Conservation (phyloP, 306 rosid species). For the Rosa multiflora region DNA sequence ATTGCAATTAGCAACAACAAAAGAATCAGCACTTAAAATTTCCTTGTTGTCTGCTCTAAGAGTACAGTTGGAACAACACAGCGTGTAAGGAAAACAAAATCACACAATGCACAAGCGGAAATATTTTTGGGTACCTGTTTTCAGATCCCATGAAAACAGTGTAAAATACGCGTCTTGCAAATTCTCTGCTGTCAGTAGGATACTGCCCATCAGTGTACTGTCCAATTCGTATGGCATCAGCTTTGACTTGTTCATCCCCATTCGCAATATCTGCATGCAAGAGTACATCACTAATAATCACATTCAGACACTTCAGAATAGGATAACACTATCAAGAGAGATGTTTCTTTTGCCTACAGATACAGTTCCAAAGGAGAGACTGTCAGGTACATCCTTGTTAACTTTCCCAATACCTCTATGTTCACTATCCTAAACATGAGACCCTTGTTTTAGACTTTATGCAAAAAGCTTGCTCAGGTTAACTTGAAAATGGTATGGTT, state of each 20-base stretch:
- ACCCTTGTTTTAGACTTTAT: background rate
- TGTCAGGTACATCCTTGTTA: background rate
- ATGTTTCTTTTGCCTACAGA: background rate
- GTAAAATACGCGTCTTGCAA: constrained; percentile 82
- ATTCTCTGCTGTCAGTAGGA: constrained; percentile 90
- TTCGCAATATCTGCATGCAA: constrained; percentile 69
- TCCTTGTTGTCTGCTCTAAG: background rate
- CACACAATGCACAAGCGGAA: background rate
- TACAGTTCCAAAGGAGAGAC: background rate
- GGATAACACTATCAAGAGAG: background rate
- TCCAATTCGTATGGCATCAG: constrained; percentile 88
- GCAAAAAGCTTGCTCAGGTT: background rate
- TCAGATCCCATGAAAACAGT: constrained; percentile 96
- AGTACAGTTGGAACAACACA: background rate
- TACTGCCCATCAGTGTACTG: constrained; percentile 76
- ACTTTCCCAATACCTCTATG: background rate
- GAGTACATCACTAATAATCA: constrained; percentile 21
- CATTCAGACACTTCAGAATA: background rate
- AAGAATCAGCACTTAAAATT: background rate
- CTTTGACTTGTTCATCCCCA: constrained; percentile 90
- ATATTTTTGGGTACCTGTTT: constrained; percentile 52
- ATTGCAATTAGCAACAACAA: too few species aligned
- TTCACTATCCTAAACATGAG: background rate
- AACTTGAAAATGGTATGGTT: background rate
- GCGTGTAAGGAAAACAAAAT: background rate